Base-by-base conservation (phyloP, 129 eudicot genomes). In the Pseudognaphalium luteoalbum region DNA sequence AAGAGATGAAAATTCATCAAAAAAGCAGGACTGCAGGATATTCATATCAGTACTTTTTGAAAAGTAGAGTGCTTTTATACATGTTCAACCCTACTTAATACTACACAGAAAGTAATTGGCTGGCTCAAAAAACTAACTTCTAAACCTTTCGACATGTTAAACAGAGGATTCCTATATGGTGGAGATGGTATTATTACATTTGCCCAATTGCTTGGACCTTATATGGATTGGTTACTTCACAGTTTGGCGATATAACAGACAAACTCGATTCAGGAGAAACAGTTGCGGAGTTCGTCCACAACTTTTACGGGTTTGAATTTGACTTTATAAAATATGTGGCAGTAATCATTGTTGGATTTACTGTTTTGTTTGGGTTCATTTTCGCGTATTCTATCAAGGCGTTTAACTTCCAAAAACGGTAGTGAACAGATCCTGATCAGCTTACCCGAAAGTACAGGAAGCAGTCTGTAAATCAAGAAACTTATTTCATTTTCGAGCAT, bases 341-440 rank as follows among this genome's bases (percentile, higher is more conserved):
- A 0, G 68, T 85, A 2, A 86, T 92, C 35, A 77, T 83, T 20
- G 81, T 79, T 10, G 98, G 93, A 32, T 66, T 86, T 33, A 77
- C 84, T 67, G 86, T 87, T 56, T 75, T 89, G 6, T 92, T 92
- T 59, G 93, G 90, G 60, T 86, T 89, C 85, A 88, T 86, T 72
- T 92, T 89, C 67, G 98, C 96, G 5, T 89, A 78, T 78, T 87
- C 98, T 50, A 88, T 92, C 74, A 92, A 83, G 83, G 79, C 88
- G 9, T 88, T 89, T 75, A 92, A 92, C 87, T 92, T 92, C 88
- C 98, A 92, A 83, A 89, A 83, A 83, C 85, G 98, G 77, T 92
- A 82, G 79, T 76, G 16, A 64, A 34, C 50, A 4, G 32, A 42
- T 33, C 61, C 32, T 42, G 42, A 50, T n/a, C 33, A 60, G 22